Evolutionary conservation across 208 protist species (phyloP).

Genomic region (Acanthamoeba lenticulata): DNA sequence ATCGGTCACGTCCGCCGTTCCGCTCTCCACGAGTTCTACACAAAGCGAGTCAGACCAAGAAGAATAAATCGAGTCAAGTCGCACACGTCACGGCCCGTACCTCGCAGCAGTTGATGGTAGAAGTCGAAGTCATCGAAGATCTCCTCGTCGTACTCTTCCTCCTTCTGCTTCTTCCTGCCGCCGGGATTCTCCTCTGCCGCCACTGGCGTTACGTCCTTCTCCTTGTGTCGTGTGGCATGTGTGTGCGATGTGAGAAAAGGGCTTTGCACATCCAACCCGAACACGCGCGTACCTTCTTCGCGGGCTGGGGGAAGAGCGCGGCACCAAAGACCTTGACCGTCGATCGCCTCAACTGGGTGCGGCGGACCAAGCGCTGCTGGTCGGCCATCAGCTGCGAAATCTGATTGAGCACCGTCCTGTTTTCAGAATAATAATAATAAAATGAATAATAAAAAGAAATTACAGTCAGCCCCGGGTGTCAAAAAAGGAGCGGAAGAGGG

Average conservation of each 20-base stretch:
- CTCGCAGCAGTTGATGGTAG: conserved; percentile 75
- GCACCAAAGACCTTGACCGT: conserved; percentile 54
- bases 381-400: conserved; percentile 66
- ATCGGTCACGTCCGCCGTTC: conserved; percentile 54
- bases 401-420: conserved; percentile 64
- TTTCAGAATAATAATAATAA: too few relatives aligned
- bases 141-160: conserved; percentile 74
- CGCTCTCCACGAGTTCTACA: conserved; percentile 38
- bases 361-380: conserved; percentile 59
- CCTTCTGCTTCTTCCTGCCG: neutral
- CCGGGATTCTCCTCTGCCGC: neutral
- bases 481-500: neutral
- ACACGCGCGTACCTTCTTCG: neutral
- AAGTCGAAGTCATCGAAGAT: conserved; percentile 79
- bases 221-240: neutral
- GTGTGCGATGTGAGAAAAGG: neutral
- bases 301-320: neutral
- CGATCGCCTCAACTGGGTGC: conserved; percentile 74
- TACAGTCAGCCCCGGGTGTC: too few relatives aligned
- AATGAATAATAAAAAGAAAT: too few relatives aligned
- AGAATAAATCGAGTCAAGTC: neutral
- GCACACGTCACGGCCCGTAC: neutral
- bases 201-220: neutral
- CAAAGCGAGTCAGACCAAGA: neutral
- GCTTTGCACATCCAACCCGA: neutral